Conservation (phyloP, 176 grass and related monocot genomes). For the Musa troglodytarum region DNA sequence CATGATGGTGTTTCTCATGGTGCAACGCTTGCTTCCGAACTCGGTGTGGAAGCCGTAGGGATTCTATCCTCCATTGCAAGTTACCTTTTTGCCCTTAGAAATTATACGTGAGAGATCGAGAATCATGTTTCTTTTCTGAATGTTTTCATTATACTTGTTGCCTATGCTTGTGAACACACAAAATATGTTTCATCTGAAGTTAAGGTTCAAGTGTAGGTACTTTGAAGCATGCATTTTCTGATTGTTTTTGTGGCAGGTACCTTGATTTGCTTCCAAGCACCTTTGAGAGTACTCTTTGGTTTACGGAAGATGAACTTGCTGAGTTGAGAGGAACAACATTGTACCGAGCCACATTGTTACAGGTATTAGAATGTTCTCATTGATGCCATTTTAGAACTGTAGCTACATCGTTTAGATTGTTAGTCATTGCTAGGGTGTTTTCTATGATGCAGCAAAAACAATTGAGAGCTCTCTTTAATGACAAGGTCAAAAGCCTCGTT, state of each 20-base stretch:
- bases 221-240: neutral
- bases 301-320: constrained; percentile 49
- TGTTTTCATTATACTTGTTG: too few relatives aligned
- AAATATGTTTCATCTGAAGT: too few relatives aligned
- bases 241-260: constrained; percentile 33
- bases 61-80: neutral
- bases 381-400: neutral
- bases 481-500: constrained; percentile 64
- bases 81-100: neutral
- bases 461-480: constrained; percentile 33
- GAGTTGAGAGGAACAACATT: constrained; percentile 80
- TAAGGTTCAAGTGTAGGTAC: neutral
- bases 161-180: too few relatives aligned
- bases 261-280: constrained; percentile 74
- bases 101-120: too few relatives aligned
- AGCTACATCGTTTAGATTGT: neutral
- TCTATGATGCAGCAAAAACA: constrained; percentile 59
- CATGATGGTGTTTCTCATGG: constrained; percentile 84
- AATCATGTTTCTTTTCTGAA: too few relatives aligned
- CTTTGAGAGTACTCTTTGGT: constrained; percentile 79
- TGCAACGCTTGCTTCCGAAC: constrained; percentile 57
- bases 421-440: neutral
- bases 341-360: constrained; percentile 53
- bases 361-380: constrained; percentile 28
- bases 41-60: constrained; percentile 92